These are phyloP conservation scores for Cytidiella melzeri DNA, from an alignment of 768 basidiomycete genomes.

Conservation along the genomic window DNA sequence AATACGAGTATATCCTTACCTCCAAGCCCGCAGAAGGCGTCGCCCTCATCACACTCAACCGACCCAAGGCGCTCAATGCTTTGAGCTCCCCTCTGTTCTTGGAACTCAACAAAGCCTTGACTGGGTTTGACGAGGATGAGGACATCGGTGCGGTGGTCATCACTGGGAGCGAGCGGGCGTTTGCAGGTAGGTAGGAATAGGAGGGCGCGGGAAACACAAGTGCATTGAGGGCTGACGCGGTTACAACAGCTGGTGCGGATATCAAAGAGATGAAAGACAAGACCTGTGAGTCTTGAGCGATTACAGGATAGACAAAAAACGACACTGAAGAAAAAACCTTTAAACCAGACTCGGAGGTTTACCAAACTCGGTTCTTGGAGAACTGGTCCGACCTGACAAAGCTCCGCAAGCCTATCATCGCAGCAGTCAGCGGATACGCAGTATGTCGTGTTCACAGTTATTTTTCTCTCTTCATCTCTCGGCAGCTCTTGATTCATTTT, in stretches of 20 bases:
- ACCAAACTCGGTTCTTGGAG: slow-evolving; percentile 78
- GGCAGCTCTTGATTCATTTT: background rate
- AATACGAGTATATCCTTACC: slow-evolving; percentile 63
- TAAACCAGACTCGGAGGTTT: slow-evolving; percentile 83
- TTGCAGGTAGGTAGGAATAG: slow-evolving; percentile 62
- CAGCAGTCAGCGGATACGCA: slow-evolving; percentile 93
- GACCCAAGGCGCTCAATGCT: slow-evolving; percentile 88
- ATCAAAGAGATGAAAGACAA: slow-evolving; percentile 99
- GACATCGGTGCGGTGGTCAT: slow-evolving; percentile 80
- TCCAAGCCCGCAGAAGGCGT: slow-evolving; percentile 64
- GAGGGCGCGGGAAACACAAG: background rate
- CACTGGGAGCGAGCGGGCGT: slow-evolving; percentile 89
- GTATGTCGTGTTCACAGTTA: no score
- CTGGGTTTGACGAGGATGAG: slow-evolving; percentile 63
- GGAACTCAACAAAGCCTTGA: slow-evolving; percentile 76
- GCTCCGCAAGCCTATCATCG: slow-evolving; percentile 90
- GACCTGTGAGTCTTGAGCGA: slow-evolving; percentile 49
- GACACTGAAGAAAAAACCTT: no score
- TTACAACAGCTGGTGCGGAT: slow-evolving; percentile 77
- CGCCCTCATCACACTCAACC: slow-evolving; percentile 80
- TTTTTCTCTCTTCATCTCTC: background rate
- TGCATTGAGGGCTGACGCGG: background rate
- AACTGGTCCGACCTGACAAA: slow-evolving; percentile 72
- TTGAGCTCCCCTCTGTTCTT: slow-evolving; percentile 73
- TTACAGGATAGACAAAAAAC: background rate